Evolutionary conservation across 495 filamentous ascomycete genomes (phyloP), one percentile per base, ranked within the genome.

Genomic region (Penicillium maclennaniae): DNA sequence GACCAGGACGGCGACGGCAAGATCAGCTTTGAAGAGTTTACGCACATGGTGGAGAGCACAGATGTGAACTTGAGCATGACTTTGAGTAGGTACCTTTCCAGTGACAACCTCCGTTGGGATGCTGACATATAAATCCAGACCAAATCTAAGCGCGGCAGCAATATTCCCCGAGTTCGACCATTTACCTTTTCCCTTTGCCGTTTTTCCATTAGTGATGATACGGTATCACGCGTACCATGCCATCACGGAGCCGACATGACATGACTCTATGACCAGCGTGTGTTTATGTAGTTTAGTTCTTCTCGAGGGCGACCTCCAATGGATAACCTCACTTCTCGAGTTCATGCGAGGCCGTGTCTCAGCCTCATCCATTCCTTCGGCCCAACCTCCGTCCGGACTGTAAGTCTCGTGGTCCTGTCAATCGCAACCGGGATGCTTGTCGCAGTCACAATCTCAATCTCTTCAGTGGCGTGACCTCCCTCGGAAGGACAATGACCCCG

Each of bases 1-100:
- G 93, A 99, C 70, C 81, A 88, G 63, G 95, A 99, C 71, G 80
- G 83, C 39, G 93, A 99, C 73, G 93, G 93, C 58, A 95, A 95
- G 79, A 97, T 99, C 76, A 95, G 89, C 76, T 99, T 99, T 63
- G 91, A 97, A 77, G 93, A 99, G 79, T 99, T 99, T 73, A 89
- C 83, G 45, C 88, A 92, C 73, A 97, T 98, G 95, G 95, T 98
- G 43, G 92, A 97, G 79, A 95, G 87, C 68, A 98, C 93, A 26
- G 93, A 98, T 72, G 85, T 98, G 49, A 92, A 87, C 66, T 87
- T 96, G 87, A 97, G 92, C 72, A 96, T 98, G 93, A 97, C 91
- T 53, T 76, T 96, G 76, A 89, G 89, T 92, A 79, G 69, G 87
- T 81, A 46, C 14, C 54, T 31, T 43, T 34, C 15, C 43, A 10